Conservation (phyloP, 768 basidiomycete genomes). For the Kwoniella mangroviensis region DNA sequence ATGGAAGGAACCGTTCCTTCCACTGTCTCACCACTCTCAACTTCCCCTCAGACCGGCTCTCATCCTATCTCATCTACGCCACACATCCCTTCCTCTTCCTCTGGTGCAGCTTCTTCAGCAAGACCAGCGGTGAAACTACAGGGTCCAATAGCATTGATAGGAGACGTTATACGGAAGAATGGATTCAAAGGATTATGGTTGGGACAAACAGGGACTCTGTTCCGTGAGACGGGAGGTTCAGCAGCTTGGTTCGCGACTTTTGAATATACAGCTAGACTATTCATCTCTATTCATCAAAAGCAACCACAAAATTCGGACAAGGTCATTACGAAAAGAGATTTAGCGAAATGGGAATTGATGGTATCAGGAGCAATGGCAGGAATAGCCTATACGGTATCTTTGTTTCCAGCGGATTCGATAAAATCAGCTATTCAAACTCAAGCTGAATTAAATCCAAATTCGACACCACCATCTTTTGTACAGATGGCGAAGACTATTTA, state of each 20-base stretch:
- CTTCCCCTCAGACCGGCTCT: constrained; percentile 25
- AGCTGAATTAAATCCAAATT: constrained; percentile 67
- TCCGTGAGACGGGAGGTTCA: constrained; percentile 89
- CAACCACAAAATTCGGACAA: constrained; percentile 5
- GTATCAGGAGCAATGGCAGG: constrained; percentile 84
- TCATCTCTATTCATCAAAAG: constrained; percentile 64
- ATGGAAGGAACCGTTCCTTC: constrained; percentile 47
- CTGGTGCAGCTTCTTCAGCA: constrained; percentile 27
- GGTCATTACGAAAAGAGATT: constrained; percentile 60
- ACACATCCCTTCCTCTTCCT: constrained; percentile 31
- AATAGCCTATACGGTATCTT: constrained; percentile 78
- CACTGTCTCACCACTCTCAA: neutral
- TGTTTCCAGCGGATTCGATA: constrained; percentile 93
- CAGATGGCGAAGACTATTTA: constrained; percentile 73
- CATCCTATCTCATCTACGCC: constrained; percentile 25
- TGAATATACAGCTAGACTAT: constrained; percentile 70
- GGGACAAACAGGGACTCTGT: constrained; percentile 88
- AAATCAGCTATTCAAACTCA: constrained; percentile 95
- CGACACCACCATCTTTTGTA: constrained; percentile 21
- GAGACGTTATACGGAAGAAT: constrained; percentile 66
- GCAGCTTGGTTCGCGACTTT: constrained; percentile 91
- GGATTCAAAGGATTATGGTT: constrained; percentile 93
- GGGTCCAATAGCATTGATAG: constrained; percentile 74
- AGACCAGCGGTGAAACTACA: constrained; percentile 60
- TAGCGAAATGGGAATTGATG: constrained; percentile 82